Conservation (phyloP, 768 basidiomycete genomes). For the Cystofilobasidium ferigula region DNA sequence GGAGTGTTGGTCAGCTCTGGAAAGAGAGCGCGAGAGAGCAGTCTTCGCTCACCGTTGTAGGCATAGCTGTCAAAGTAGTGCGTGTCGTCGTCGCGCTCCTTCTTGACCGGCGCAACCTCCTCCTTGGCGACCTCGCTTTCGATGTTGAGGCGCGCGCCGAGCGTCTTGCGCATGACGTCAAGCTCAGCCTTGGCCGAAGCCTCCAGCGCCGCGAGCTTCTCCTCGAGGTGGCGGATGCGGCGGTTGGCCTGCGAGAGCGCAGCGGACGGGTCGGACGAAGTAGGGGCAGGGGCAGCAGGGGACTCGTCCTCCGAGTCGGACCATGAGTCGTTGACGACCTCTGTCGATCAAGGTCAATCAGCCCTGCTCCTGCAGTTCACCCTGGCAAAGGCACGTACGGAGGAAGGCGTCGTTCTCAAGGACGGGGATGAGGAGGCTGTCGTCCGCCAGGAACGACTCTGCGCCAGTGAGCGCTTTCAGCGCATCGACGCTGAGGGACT, state of each 20-base stretch:
- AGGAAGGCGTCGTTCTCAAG: slow-evolving; percentile 80
- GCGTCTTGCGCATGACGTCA: slow-evolving; percentile 30
- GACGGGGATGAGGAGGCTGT: slow-evolving; percentile 69
- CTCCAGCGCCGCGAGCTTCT: slow-evolving; percentile 42
- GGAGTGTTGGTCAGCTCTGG: background rate
- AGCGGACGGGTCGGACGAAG: slow-evolving; percentile 10
- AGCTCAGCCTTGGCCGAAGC: slow-evolving; percentile 52
- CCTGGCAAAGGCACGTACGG: slow-evolving; percentile 47
- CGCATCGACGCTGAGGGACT: background rate
- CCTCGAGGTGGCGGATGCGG: slow-evolving; percentile 53
- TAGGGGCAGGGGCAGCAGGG: background rate
- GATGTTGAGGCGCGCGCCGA: slow-evolving; percentile 46
- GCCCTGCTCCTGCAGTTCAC: slow-evolving; percentile 54
- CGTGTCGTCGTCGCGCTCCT: slow-evolving; percentile 67
- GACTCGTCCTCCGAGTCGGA: slow-evolving; percentile 52
- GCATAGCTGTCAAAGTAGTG: slow-evolving; percentile 89
- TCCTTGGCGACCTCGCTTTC: slow-evolving; percentile 41
- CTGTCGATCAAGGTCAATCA: slow-evolving; percentile 36
- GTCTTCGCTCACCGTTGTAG: slow-evolving; percentile 54
- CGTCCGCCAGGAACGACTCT: slow-evolving; percentile 58
- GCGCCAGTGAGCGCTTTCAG: slow-evolving; percentile 44
- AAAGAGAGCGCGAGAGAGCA: background rate
- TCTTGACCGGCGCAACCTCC: slow-evolving; percentile 25
- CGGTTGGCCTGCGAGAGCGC: slow-evolving; percentile 39
- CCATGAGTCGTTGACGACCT: slow-evolving; percentile 36